Percentiles rank a stretch among this genome's conserved stretches.
phyloP scores from a whole-genome alignment of 768 basidiomycete species.

The Stropharia rugosoannulata region DNA sequence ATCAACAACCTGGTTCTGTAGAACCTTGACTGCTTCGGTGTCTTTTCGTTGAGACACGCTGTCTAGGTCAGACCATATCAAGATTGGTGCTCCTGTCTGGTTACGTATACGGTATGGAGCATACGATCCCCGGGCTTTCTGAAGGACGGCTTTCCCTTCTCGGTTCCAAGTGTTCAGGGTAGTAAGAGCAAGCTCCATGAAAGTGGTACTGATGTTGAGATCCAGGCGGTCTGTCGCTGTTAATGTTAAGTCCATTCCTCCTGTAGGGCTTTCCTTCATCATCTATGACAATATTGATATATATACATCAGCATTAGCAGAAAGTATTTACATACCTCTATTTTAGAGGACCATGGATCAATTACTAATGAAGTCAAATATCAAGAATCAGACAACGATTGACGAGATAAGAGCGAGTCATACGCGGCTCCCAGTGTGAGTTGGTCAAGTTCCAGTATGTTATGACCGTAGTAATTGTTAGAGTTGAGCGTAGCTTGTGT shows the following conservation, averaged over 20 bases:
- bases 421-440: slow-evolving; percentile 97
- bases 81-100: slow-evolving; percentile 82
- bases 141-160: slow-evolving; percentile 69
- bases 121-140: slow-evolving; percentile 81
- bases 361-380: slow-evolving; percentile 55
- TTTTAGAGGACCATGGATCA: slow-evolving; percentile 92
- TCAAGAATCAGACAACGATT: neutral
- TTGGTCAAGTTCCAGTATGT: slow-evolving; percentile 97
- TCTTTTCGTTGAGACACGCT: slow-evolving; percentile 46
- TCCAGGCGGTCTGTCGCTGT: slow-evolving; percentile 84
- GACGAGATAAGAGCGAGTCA: slow-evolving; percentile 21
- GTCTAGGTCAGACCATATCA: slow-evolving; percentile 84
- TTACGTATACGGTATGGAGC: slow-evolving; percentile 94
- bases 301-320: neutral
- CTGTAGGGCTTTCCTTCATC: slow-evolving; percentile 45
- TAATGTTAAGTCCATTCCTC: slow-evolving; percentile 58
- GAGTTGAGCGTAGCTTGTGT: slow-evolving; percentile 76
- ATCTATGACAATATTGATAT: slow-evolving; percentile 35
- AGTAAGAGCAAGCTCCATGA: slow-evolving; percentile 81
- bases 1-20: slow-evolving; percentile 76
- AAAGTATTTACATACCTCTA: slow-evolving; percentile 46
- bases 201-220: slow-evolving; percentile 87
- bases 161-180: slow-evolving; percentile 71
- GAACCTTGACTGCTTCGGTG: slow-evolving; percentile 54
- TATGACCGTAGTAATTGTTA: slow-evolving; percentile 78